Percentiles rank a stretch among this genome's conserved stretches.
These are phyloP conservation scores for Trypanosomatidae sp. DNA, from an alignment of 208 protist species.

Conservation along the genomic window DNA sequence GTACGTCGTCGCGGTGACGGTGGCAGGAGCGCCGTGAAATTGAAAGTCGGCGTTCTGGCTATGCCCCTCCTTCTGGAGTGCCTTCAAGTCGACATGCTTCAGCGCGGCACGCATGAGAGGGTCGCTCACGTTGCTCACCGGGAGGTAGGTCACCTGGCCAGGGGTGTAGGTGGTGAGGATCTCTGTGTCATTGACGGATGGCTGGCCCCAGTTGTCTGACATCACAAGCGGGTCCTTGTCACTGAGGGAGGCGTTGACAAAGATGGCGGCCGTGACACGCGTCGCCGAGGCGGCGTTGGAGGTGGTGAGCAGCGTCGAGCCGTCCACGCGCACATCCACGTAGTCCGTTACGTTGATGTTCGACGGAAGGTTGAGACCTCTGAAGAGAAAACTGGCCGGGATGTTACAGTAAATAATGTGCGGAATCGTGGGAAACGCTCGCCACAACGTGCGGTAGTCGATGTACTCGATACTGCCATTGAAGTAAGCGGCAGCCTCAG, in stretches of 20 bases:
- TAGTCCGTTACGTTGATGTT: slow-evolving; percentile 12
- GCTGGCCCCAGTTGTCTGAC: slow-evolving; percentile 26
- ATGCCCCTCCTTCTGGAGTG: slow-evolving; percentile 6
- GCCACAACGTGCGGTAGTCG: slow-evolving; percentile 13
- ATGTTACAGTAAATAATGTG: slow-evolving; percentile 18
- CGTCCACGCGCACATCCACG: slow-evolving; percentile 14
- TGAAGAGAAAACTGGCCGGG: slow-evolving; percentile 4
- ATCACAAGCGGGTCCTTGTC: slow-evolving; percentile 13
- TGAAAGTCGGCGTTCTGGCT: slow-evolving; percentile 5
- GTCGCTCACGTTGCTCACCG: slow-evolving; percentile 21
- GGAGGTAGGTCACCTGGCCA: slow-evolving; percentile 9
- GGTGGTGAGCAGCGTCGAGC: not conserved
- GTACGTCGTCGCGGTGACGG: slow-evolving; percentile 4
- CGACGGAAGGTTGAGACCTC: slow-evolving; percentile 3
- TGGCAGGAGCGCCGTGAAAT: slow-evolving; percentile 2
- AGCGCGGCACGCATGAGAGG: slow-evolving; percentile 41
- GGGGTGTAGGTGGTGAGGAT: not conserved
- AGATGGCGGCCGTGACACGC: not conserved
- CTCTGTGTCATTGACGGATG: not conserved
- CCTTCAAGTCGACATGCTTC: slow-evolving; percentile 22
- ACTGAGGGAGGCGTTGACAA: slow-evolving; percentile 8
- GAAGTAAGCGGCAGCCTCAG: too few relatives aligned
- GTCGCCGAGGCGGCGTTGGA: not conserved
- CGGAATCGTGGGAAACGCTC: not conserved
- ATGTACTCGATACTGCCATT: slow-evolving; percentile 9